These are phyloP conservation scores for Pseudogymnoascus sp. DNA, from an alignment of 2,329 filamentous ascomycete species.

Conservation along the genomic window DNA sequence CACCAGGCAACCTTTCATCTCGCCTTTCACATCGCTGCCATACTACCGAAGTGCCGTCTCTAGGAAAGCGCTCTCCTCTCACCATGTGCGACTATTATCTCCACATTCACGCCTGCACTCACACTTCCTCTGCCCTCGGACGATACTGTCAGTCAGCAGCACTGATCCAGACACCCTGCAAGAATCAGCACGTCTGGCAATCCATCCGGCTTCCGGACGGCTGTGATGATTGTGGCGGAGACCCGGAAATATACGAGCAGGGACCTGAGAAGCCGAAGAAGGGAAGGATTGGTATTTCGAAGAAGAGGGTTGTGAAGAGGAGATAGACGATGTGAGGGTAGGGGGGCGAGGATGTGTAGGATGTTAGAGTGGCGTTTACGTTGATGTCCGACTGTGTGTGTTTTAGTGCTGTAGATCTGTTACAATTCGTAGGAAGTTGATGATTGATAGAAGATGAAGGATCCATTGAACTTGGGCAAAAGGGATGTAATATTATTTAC, in stretches of 20 bases:
- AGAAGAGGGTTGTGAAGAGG: not conserved
- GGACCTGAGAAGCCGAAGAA: not conserved
- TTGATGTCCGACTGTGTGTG: not conserved
- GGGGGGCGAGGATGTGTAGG: not conserved
- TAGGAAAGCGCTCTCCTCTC: not conserved
- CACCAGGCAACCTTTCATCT: not conserved
- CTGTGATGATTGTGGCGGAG: not conserved
- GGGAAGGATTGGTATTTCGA: not conserved
- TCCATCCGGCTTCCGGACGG: not conserved
- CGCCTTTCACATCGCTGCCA: not conserved
- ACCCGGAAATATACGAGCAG: not conserved
- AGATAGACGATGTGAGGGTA: not conserved
- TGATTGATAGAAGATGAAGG: not conserved
- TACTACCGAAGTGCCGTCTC: not conserved
- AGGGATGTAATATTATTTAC: not conserved
- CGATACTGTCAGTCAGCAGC: not conserved
- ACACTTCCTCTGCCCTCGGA: not conserved
- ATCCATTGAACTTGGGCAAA: not conserved
- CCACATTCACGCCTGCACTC: not conserved
- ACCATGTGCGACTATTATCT: constrained; percentile 7
- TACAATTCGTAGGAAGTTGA: not conserved
- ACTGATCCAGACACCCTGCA: not conserved
- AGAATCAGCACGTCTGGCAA: not conserved
- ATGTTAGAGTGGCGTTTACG: not conserved
- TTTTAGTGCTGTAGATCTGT: not conserved